Conservation (phyloP, 495 filamentous ascomycete genomes). For the Xylaria sp. region DNA sequence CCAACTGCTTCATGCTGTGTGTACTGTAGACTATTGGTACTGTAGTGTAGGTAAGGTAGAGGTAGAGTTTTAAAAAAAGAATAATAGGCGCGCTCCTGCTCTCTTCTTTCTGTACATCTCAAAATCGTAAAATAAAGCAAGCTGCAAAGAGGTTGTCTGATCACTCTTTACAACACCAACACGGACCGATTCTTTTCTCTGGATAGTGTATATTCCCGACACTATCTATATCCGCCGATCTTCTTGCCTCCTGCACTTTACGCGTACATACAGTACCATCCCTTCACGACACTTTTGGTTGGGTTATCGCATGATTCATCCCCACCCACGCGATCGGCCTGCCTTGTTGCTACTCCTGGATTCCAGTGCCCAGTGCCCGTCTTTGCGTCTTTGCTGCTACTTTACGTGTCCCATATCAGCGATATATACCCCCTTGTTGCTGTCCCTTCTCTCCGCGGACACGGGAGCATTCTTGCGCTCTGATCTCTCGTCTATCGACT, state of each 20-base stretch:
- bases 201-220: background rate
- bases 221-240: background rate
- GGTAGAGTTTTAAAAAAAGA: too few species aligned
- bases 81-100: background rate
- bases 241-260: background rate
- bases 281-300: background rate
- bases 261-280: background rate
- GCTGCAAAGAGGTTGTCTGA: background rate
- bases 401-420: slow-evolving; percentile 6
- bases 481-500: background rate
- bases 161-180: background rate
- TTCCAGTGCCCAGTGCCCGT: too few species aligned
- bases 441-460: background rate
- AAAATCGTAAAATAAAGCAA: background rate
- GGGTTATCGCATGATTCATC: slow-evolving; percentile 21
- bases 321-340: slow-evolving; percentile 15
- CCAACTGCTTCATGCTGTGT: background rate
- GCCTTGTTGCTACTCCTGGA: slow-evolving; percentile 15
- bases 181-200: background rate
- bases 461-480: background rate
- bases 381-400: background rate
- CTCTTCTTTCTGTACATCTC: background rate
- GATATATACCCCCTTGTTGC: background rate
- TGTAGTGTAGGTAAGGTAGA: too few species aligned
- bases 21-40: background rate